Evolutionary conservation across 2,329 filamentous ascomycete genomes (phyloP), one percentile per base, ranked within the genome.

Genomic region (Scytalidium sp.): DNA sequence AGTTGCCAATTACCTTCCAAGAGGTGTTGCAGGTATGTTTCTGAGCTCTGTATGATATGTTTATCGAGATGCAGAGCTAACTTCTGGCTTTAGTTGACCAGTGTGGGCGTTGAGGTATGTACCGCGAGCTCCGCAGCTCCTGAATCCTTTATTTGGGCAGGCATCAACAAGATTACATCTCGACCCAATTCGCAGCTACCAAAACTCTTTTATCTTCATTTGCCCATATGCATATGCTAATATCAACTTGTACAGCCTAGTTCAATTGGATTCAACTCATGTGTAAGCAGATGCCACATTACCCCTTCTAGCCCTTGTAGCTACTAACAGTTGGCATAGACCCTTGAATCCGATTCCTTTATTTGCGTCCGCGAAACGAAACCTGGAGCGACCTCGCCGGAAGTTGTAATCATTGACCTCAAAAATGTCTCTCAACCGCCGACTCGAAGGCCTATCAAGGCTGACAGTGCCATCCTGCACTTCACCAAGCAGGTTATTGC

Each of bases 401-500:
- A 97, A 74, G 93, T 99, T 59, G 88, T 99, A 72, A 99, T 99
- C 70, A 78, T 99, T 74, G 90, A 99, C 73, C 87, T 99, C 67
- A 97, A 97, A 75, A 93, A 94, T 77, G 85, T 97, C 70, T 36
- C 32, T 9, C 32, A 36, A n/a, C 32, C 32, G 17, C 32, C 32
- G 17, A 94, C 90, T 62, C 87, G 89, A 65, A 84, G 93, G 68
- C 90, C 93, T 44, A 99, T 99, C 78, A 97, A 96, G 79, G 94
- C 94, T 66, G 94, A 99, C 75, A 97, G 92, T 83, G 94, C 95
- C 64, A 96, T 99, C 69, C 97, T 99, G 94, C 94, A 99, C 82
- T 96, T 90, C 90, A 87, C 81, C 62, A 89, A 87, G 69, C 90
- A 96, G 71, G 90, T 99, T 69, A 97, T 99, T 66, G 94, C 95